Evolutionary conservation across 1,284 basidiomycete genomes (phyloP), one percentile per base, ranked within the genome.

Genomic region (Fomitopsis schrenkii): DNA sequence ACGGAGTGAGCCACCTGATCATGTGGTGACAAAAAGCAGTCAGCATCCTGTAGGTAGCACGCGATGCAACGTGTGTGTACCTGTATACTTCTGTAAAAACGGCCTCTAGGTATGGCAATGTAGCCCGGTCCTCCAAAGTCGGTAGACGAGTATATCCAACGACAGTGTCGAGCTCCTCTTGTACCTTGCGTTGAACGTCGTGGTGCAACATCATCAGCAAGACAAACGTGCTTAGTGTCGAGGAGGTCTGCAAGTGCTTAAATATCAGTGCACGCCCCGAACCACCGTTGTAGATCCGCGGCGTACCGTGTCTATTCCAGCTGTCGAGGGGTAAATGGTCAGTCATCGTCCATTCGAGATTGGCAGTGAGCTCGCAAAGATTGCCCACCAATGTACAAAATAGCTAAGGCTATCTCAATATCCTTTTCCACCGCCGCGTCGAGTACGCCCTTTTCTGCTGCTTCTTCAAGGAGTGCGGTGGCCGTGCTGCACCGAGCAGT

Each of bases 31-130:
- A 28, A n/a, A 42, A 54, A 52, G 22, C 22, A 1, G 22, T 22
- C 22, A 30, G 33, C 35, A 36, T 12, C 35, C 35, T 12, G 1
- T 9, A 14, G 6, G 22, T 1, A 9, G 42, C 42, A 45, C 17
- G 6, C 6, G 42, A 45, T 22, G 15, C 42, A n/a, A 45, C 22
- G 7, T 6, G 42, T 14, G 15, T 15, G 33, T 22, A 74, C 36
- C 72, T 60, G 44, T 72, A 54, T 1, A 69, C 62, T 61, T 79
- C 77, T 59, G 73, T 72, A 10, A 75, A 62, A 5, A 75, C 53
- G 0, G 72, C 73, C 10, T 68, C 59, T 17, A 76, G 58, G 59
- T 76, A 77, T 1, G 74, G 72, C 8, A 78, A 62, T 2, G 59
- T 44, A 8, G 62, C 61, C 14, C 66, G 36, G 50, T 78, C 77